A percentile compares a stretch with the other conserved stretches of the same genome.
Conservation (phyloP, 208 protist species). For the Trypanosoma platydactyli region DNA sequence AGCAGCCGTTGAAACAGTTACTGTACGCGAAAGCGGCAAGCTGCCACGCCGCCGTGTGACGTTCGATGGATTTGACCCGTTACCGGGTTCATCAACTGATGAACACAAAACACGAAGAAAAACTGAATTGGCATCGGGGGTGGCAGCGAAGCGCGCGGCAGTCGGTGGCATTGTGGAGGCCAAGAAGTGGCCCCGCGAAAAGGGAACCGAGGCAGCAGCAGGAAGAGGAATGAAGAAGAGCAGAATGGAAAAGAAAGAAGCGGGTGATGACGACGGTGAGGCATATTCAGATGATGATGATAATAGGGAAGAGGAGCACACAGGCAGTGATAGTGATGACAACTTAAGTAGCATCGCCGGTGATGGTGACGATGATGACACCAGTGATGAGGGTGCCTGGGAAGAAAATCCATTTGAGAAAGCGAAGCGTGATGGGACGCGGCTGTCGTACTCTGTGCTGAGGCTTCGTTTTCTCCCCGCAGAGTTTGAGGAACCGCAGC, state of each 20-base stretch:
- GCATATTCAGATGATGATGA: slow-evolving; percentile 33
- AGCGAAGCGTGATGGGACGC: slow-evolving; percentile 33
- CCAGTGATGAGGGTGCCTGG: slow-evolving; percentile 28
- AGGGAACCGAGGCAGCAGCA: too few relatives aligned
- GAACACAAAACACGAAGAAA: slow-evolving; percentile 7
- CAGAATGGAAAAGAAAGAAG: slow-evolving; percentile 23
- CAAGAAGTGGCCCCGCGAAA: slow-evolving; percentile 28
- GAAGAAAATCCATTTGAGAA: slow-evolving; percentile 42
- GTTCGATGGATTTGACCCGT: slow-evolving; percentile 11
- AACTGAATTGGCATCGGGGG: slow-evolving; percentile 2
- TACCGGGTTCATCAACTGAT: neutral
- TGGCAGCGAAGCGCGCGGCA: slow-evolving; percentile 22
- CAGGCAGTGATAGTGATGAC: slow-evolving; percentile 26
- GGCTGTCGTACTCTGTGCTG: slow-evolving; percentile 61
- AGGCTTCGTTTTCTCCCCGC: slow-evolving; percentile 79
- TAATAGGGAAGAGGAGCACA: slow-evolving; percentile 19
- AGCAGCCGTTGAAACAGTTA: slow-evolving; percentile 27
- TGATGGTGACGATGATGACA: slow-evolving; percentile 20
- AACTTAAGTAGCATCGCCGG: slow-evolving; percentile 38
- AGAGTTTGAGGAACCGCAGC: slow-evolving; percentile 86
- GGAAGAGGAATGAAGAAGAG: slow-evolving; percentile 25
- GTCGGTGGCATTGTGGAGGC: slow-evolving; percentile 51
- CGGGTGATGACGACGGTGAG: slow-evolving; percentile 24
- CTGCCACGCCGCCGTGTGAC: slow-evolving; percentile 15
- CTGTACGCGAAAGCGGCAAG: slow-evolving; percentile 6